Percentiles rank a stretch among this genome's conserved stretches.
Evolutionary conservation across 768 basidiomycete species (phyloP).

Genomic region (Naganishia friedmannii): DNA sequence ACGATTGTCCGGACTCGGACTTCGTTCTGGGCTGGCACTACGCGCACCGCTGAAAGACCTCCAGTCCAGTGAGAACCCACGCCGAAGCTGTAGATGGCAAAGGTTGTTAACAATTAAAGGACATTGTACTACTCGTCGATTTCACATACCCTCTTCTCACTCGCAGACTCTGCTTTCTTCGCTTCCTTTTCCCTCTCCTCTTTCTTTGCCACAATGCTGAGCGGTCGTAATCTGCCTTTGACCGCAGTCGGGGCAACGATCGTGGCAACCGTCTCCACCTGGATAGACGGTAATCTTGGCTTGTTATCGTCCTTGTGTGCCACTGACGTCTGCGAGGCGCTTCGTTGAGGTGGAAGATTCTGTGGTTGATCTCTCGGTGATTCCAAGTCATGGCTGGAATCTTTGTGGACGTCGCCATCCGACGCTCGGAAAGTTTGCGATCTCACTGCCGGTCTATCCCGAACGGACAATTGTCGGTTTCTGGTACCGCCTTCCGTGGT

Average conservation of each 20-base stretch:
- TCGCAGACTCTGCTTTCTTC: constrained; percentile 32
- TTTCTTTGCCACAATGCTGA: constrained; percentile 42
- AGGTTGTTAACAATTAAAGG: not conserved
- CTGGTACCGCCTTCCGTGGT: not conserved
- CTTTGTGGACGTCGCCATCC: no score
- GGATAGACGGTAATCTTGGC: not conserved
- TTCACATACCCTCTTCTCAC: constrained; percentile 42
- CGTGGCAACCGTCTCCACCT: not conserved
- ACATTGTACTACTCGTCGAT: not conserved
- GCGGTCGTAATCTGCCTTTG: constrained; percentile 36
- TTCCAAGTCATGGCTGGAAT: no score
- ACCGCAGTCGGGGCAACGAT: not conserved
- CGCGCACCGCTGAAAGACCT: constrained; percentile 37
- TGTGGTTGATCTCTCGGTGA: no score
- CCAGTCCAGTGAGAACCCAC: constrained; percentile 50
- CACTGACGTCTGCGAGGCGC: not conserved
- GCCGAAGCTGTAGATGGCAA: constrained; percentile 35
- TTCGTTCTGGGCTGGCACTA: constrained; percentile 26
- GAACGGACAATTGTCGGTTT: not conserved
- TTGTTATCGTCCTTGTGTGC: not conserved
- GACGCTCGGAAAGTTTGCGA: not conserved
- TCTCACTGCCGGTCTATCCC: not conserved
- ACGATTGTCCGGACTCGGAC: constrained; percentile 32
- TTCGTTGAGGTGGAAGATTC: not conserved
- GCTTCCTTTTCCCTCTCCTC: constrained; percentile 27